phyloP scores from a whole-genome alignment of 2,329 filamentous ascomycete genomes.

The Colletotrichum sp. region DNA sequence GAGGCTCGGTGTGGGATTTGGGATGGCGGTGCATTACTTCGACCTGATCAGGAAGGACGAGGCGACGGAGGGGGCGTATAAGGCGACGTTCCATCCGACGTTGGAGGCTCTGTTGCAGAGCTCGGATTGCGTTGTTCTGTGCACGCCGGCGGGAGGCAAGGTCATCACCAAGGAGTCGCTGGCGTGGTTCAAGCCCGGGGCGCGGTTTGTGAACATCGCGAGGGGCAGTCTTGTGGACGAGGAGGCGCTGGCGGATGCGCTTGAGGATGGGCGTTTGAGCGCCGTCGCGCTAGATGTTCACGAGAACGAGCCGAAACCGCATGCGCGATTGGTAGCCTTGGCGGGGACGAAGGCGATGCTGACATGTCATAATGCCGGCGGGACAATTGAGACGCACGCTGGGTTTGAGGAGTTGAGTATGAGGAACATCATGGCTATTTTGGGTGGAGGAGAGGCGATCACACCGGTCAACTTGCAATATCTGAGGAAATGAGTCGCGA shows the following conservation, averaged over 20 bases:
- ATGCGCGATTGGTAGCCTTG: slow-evolving; percentile 47
- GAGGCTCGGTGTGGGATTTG: slow-evolving; percentile 57
- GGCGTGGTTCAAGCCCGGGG: slow-evolving; percentile 55
- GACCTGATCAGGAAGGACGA: slow-evolving; percentile 58
- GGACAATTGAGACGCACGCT: slow-evolving; percentile 69
- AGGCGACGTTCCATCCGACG: slow-evolving; percentile 54
- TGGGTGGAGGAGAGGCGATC: slow-evolving; percentile 54
- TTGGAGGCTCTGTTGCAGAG: slow-evolving; percentile 56
- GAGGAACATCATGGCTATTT: slow-evolving; percentile 67
- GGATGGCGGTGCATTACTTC: slow-evolving; percentile 70
- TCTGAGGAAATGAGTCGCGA: slow-evolving; percentile 34
- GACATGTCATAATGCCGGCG: slow-evolving; percentile 72
- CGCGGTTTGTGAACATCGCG: slow-evolving; percentile 70
- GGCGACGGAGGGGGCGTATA: slow-evolving; percentile 43
- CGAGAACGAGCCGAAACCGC: slow-evolving; percentile 61
- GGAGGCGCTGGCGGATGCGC: slow-evolving; percentile 62
- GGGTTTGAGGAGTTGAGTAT: slow-evolving; percentile 72
- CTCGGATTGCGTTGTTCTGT: slow-evolving; percentile 67
- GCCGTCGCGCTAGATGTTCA: slow-evolving; percentile 70
- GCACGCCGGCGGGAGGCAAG: slow-evolving; percentile 57
- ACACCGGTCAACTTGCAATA: slow-evolving; percentile 69
- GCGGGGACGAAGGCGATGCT: slow-evolving; percentile 56
- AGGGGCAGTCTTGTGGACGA: slow-evolving; percentile 70
- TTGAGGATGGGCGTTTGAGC: slow-evolving; percentile 55
- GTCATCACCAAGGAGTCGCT: slow-evolving; percentile 57